A percentile compares a stretch with the other conserved stretches of the same genome.
Conservation (phyloP, 2,329 filamentous ascomycete species). For the Fusarium sp. region DNA sequence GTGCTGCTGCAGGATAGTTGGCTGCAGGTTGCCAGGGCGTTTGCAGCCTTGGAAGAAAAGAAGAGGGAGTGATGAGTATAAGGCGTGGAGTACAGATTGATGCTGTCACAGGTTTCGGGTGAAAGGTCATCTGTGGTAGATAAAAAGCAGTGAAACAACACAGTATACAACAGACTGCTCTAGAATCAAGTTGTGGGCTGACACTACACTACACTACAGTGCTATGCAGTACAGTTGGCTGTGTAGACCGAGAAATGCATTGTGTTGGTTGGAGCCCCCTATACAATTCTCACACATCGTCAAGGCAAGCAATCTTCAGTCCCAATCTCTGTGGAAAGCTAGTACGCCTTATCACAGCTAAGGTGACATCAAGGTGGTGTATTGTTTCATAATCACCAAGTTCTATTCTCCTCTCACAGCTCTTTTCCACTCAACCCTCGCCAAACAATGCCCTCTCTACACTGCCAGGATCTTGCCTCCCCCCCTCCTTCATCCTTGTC, state of each 20-base stretch:
- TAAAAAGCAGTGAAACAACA: neutral
- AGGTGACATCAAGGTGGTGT: neutral
- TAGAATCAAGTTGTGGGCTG: neutral
- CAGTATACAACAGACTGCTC: neutral
- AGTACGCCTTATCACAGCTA: neutral
- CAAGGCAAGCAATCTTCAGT: neutral
- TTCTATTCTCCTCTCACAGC: neutral
- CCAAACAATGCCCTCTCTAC: neutral
- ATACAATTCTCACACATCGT: neutral
- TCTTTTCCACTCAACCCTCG: neutral
- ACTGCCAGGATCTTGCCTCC: neutral
- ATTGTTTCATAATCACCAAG: neutral
- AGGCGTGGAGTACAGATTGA: neutral
- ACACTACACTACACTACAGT: neutral
- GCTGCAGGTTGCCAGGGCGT: conserved; percentile 39
- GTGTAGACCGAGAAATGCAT: neutral
- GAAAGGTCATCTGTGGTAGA: neutral
- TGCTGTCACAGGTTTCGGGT: neutral
- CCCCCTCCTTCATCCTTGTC: neutral
- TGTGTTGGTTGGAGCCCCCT: neutral
- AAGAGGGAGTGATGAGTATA: conserved; percentile 30
- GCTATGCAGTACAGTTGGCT: neutral
- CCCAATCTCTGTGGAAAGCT: neutral
- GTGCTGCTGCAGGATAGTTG: conserved; percentile 47
- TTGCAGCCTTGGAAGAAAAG: conserved; percentile 36